Base-by-base conservation (phyloP, 345 rosid species). In the Rhizophora apiculata region DNA sequence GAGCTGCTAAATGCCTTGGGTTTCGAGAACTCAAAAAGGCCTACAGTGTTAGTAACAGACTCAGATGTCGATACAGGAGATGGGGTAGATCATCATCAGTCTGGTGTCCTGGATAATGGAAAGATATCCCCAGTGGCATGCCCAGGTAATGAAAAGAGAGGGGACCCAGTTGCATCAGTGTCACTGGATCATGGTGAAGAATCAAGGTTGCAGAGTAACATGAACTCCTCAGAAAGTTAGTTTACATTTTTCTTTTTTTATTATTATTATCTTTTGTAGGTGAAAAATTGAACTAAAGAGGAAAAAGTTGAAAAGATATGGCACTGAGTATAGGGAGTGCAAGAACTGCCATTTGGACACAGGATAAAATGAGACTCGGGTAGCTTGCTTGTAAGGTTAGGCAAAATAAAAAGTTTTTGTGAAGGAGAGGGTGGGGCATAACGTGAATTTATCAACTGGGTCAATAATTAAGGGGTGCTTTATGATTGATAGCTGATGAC, bases 1-100 rank as follows among this genome's bases (percentile, higher is more conserved):
- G 99, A 95, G 89, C 85, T 95, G 74, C 92, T 95, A 69, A 92
- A 90, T 82, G 86, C 84, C 53, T 79, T 84, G 78, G 86, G 85
- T 63, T 78, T 91, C 46, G 97, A 90, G 64, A 83, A 74, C 56
- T 70, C 80, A 31, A 83, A 74, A 68, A 80, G 72, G 57, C 80
- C 73, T 60, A 31, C 64, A 34, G 77, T 76, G 68, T 65, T 81
- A 65, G 72, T 76, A 60, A 76, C 83, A 66, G 85, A 85, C 72
- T 70, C 80, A 64, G 92, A 85, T 72, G 80, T 73, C 2, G 76
- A 65, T 65, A 69, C 66, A 11, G 84, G 73, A 62, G 82, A 79
- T 68, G 86, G 74, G 66, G 82, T 60, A 39, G 81, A 76, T 78
- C 72, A 34, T 70, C 73, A 72, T 71, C 87, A 67, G 30, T 67